These are phyloP conservation scores for Xylaria bambusicola DNA, from an alignment of 495 filamentous ascomycete genomes.

Conservation along the genomic window DNA sequence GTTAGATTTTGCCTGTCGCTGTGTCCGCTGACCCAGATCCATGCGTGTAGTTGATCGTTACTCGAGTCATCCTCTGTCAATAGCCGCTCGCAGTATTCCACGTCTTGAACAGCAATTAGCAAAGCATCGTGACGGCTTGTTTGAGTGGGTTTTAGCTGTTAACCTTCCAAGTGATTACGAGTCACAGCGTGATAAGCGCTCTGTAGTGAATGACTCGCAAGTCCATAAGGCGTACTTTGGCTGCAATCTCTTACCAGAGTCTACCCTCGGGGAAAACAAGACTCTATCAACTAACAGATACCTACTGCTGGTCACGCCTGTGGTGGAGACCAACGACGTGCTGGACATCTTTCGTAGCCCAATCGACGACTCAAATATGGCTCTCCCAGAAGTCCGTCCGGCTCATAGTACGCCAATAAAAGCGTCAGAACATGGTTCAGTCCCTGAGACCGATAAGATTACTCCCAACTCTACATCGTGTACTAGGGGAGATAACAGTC, in stretches of 20 bases:
- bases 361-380: slow-evolving; percentile 5
- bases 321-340: slow-evolving; percentile 16
- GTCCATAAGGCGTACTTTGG: slow-evolving; percentile 41
- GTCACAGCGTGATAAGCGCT: slow-evolving; percentile 18
- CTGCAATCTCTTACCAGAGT: slow-evolving; percentile 45
- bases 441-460: slow-evolving; percentile 6
- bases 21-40: not conserved
- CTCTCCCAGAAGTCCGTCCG: not conserved
- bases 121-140: slow-evolving; percentile 55
- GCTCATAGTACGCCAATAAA: slow-evolving; percentile 3
- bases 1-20: not conserved
- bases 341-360: slow-evolving; percentile 8
- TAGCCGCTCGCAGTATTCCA: slow-evolving; percentile 36
- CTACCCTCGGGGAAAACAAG: slow-evolving; percentile 7
- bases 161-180: slow-evolving; percentile 18
- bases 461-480: slow-evolving; percentile 18
- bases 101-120: slow-evolving; percentile 42
- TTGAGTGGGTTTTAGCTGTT: slow-evolving; percentile 47
- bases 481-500: slow-evolving; percentile 19
- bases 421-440: not conserved
- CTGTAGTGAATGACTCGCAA: slow-evolving; percentile 16
- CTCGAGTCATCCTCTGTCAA: slow-evolving; percentile 32
- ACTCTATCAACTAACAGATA: slow-evolving; percentile 17
- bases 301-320: slow-evolving; percentile 24
- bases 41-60: slow-evolving; percentile 21